Evolutionary conservation across 106 monocot species (phyloP), one percentile per base, ranked within the genome.

Genomic region (Narthecium ossifragum): DNA sequence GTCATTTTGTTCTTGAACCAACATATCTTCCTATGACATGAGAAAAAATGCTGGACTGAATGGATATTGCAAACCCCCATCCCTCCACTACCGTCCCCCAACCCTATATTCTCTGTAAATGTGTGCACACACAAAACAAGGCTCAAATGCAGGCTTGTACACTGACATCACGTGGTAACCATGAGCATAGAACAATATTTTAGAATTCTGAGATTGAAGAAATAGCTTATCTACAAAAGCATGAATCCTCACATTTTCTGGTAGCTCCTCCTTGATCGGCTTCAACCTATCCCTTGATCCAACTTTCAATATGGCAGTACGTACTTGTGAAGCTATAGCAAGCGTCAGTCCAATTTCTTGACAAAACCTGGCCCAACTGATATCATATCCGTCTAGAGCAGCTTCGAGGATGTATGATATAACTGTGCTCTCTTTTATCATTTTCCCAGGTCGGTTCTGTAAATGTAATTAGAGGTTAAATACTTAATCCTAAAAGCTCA

Each of bases 261-360:
- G 86, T 21, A 98, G 69, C 63, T 81, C 81, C 52, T 98, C 96
- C 67, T 98, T 98, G 59, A 98, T 98, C 52, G 87, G 90, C 66
- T 90, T 98, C 61, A 98, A 55, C 21, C 69, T 62, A 3, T 90
- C 90, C 13, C 45, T 73, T 37, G 92, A 80, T 49, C 96, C 90
- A 68, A 86, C 57, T 34, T 77, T 86, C 47, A 71, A 23, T 30
- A 90, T 65, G 1, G 86, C 90, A 41, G 2, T 24, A 22, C 43
- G 59, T 51, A 98, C 81, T 58, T 57, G 80, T 24, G 73, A 73
- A 29, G 59, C 36, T 30, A 77, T 80, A 29, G 84, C 84, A 63
- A 46, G 26, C 36, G 96, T 84, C 31, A 98, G 50, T 8, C 81
- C 90, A 51, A 81, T 70, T 53, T 86, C 84, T 20, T 57, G 38